These are phyloP conservation scores for Nicotiana otophora DNA, from an alignment of 257 asterid genomes.

Conservation along the genomic window DNA sequence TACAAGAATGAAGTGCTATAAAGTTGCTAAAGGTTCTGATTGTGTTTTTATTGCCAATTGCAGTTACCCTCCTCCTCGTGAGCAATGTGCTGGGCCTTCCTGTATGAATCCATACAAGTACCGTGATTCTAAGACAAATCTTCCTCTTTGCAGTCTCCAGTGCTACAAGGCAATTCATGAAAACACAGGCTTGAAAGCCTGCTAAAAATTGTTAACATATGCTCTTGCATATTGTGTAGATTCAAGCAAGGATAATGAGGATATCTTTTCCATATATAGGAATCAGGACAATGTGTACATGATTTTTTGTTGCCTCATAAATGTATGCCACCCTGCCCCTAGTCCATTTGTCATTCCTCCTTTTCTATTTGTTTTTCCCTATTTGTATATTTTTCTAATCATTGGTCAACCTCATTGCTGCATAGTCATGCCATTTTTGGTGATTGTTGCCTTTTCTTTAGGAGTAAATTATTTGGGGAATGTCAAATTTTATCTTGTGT, in stretches of 20 bases:
- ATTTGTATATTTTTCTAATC: neutral
- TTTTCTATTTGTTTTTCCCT: neutral
- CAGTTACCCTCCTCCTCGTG: constrained; percentile 95
- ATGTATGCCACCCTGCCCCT: neutral
- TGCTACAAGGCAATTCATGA: constrained; percentile 83
- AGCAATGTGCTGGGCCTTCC: constrained; percentile 81
- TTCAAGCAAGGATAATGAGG: neutral
- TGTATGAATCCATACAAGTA: constrained; percentile 82
- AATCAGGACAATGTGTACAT: neutral
- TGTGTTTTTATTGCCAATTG: constrained; percentile 21
- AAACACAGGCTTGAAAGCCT: constrained; percentile 32
- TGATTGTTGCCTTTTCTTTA: neutral
- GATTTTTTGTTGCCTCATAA: neutral
- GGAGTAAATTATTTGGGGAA: neutral
- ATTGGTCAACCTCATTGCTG: neutral
- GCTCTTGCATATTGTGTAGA: neutral
- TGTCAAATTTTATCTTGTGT: neutral
- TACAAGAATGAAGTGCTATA: neutral
- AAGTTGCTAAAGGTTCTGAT: constrained; percentile 3
- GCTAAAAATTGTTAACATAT: constrained; percentile 19
- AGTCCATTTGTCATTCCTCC: neutral
- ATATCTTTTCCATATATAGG: neutral
- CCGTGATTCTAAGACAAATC: constrained; percentile 85
- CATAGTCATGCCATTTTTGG: neutral
- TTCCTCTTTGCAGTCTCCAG: constrained; percentile 92